Evolutionary conservation across 805 yeast species (phyloP), one percentile per base, ranked within the genome.

Genomic region (Lipomyces starkeyi): DNA sequence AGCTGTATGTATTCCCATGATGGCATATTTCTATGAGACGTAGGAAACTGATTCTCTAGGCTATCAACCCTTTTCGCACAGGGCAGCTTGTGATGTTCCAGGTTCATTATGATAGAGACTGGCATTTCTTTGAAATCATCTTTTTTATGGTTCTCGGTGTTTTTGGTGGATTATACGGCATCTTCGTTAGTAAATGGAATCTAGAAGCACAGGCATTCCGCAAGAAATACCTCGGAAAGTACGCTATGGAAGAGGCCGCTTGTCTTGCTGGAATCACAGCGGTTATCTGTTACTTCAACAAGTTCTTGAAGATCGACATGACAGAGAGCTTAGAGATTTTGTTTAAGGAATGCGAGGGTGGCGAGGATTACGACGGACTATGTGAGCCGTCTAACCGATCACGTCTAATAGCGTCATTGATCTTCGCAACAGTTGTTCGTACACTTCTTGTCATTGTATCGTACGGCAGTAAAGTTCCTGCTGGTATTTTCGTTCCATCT

Each of bases 401-500:
- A 29, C 59, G 62, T 9, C 78, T 86, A 2, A 74, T 91, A 2
- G 71, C 83, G 0, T 84, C 93, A 0, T 82, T 95, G 25, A 63
- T 84, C 0, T 81, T 86, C 62, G 98, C 98, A 0, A 90, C 97
- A 0, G 71, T 87, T 0, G 79, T 91, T 3, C 83, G 99, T 65
- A 86, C 88, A 80, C 71, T 83, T 0, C 82, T 95, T 61, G 91
- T 95, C 34, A 85, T 93, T 34, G 82, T 95, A 17, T 90, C 98
- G 0, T 95, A 96, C 77, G 97, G 97, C 2, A 88, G 93, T 70
- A 92, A 90, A 78, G 93, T 94, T 0, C 98, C 98, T 0, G 97
- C 97, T 4, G 98, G 98, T 27, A 93, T 93, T 7, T 93, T 93
- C 80, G 97, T 93, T 22, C 98, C 98, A 2, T 92, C 97, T 1